Conservation (phyloP, 2,329 filamentous ascomycete species). For the Xylaria digitata region DNA sequence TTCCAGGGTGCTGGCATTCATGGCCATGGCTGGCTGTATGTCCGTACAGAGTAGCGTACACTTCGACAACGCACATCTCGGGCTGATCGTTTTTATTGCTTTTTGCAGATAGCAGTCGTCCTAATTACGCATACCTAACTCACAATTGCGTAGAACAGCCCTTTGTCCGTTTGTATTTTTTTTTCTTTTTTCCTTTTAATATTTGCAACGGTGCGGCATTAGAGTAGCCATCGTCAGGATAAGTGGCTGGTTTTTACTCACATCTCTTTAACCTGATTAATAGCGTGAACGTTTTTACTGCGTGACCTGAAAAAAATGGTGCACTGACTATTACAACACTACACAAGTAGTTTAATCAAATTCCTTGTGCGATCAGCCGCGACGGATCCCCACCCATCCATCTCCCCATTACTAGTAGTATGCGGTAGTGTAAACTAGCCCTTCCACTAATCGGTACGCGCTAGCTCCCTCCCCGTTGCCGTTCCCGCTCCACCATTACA, state of each 20-base stretch:
- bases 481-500: constrained; percentile 35
- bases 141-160: constrained; percentile 4
- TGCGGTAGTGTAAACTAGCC: too few species aligned
- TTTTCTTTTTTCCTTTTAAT: background rate
- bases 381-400: constrained; percentile 10
- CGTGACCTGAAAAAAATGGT: constrained; percentile 13
- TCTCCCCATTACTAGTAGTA: background rate
- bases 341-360: constrained; percentile 28
- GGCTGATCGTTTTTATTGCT: constrained; percentile 30
- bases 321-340: constrained; percentile 21
- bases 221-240: background rate
- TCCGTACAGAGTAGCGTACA: background rate
- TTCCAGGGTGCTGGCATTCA: background rate
- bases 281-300: background rate
- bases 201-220: background rate
- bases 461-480: constrained; percentile 31
- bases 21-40: background rate
- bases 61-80: constrained; percentile 29
- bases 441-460: constrained; percentile 4
- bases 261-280: background rate
- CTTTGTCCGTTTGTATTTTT: background rate
- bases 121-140: constrained; percentile 12
- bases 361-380: constrained; percentile 12
- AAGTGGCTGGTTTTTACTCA: background rate
- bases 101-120: constrained; percentile 15